Evolutionary conservation across 202 grass and related monocot species (phyloP).

Genomic region (Saccharum hybrid): DNA sequence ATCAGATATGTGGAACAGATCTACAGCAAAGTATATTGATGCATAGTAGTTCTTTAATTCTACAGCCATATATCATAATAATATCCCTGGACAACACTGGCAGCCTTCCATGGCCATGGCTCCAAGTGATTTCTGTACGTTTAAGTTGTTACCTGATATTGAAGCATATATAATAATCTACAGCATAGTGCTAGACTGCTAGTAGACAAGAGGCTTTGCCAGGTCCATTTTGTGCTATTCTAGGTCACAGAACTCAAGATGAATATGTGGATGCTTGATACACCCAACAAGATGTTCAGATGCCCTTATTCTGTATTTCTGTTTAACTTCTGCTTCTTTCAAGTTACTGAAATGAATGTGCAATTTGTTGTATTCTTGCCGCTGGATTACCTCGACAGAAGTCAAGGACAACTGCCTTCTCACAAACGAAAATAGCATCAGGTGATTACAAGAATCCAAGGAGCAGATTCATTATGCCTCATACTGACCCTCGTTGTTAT

Average conservation of each 20-base stretch:
- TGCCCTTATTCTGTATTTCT: background rate
- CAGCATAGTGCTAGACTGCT: too few relatives aligned
- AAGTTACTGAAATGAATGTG: background rate
- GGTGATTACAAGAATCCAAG: constrained; percentile 15
- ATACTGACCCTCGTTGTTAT: constrained; percentile 31
- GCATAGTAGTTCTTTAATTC: background rate
- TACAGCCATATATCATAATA: background rate
- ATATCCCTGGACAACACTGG: background rate
- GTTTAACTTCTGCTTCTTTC: constrained; percentile 17
- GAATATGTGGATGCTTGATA: background rate
- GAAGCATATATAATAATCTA: too few relatives aligned
- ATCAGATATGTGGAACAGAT: background rate
- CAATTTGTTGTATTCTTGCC: background rate
- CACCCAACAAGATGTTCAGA: background rate
- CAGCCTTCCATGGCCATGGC: too few relatives aligned
- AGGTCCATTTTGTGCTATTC: constrained; percentile 5
- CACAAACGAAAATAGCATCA: constrained; percentile 7
- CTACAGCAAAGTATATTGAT: background rate
- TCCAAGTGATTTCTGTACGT: too few relatives aligned
- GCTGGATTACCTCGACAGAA: background rate
- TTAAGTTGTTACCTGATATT: too few relatives aligned
- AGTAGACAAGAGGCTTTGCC: background rate
- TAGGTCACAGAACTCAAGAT: background rate
- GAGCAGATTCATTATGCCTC: background rate
- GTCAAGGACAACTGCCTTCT: background rate